A percentile compares a stretch with the other conserved stretches of the same genome.
These are phyloP conservation scores for Starmera dryadoides DNA, from an alignment of 805 yeast genomes.

Conservation along the genomic window DNA sequence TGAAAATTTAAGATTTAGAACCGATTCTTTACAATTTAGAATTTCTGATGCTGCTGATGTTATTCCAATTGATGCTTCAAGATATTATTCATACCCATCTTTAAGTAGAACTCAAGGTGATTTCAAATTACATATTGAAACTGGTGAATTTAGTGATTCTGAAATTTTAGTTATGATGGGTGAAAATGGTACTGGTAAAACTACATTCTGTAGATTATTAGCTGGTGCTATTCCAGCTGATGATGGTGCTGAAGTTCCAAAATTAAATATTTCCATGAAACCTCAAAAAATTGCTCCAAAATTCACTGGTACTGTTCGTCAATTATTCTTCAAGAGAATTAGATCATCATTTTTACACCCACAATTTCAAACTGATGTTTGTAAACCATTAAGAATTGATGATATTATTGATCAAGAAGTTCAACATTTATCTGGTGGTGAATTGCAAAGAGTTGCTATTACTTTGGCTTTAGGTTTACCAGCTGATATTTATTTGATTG, in stretches of 20 bases:
- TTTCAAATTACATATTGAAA: conserved; percentile 73
- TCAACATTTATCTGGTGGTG: conserved; percentile 98
- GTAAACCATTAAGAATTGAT: conserved; percentile 90
- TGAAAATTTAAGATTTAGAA: conserved; percentile 94
- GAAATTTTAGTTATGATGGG: conserved; percentile 99
- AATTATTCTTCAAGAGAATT: conserved; percentile 92
- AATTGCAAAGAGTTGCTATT: conserved; percentile 98
- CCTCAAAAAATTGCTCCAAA: conserved; percentile 99
- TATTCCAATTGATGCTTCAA: conserved; percentile 66
- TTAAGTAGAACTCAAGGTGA: conserved; percentile 95
- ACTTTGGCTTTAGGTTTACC: conserved; percentile 88
- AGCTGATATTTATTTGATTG: conserved; percentile 94
- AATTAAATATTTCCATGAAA: conserved; percentile 91
- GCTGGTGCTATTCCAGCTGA: conserved; percentile 94
- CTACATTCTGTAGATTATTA: conserved; percentile 90
- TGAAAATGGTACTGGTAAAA: conserved; percentile 99
- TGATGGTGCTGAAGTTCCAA: conserved; percentile 70
- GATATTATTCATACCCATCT: conserved; percentile 69
- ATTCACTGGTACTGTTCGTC: conserved; percentile 98
- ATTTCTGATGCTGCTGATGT: conserved; percentile 84
- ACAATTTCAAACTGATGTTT: conserved; percentile 97
- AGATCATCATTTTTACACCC: conserved; percentile 91
- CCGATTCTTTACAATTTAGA: conserved; percentile 91
- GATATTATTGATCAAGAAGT: conserved; percentile 97
- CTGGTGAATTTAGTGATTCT: conserved; percentile 91